These are phyloP conservation scores for Nitzschia sp. DNA, from an alignment of 108 stramenopile species.

Conservation along the genomic window DNA sequence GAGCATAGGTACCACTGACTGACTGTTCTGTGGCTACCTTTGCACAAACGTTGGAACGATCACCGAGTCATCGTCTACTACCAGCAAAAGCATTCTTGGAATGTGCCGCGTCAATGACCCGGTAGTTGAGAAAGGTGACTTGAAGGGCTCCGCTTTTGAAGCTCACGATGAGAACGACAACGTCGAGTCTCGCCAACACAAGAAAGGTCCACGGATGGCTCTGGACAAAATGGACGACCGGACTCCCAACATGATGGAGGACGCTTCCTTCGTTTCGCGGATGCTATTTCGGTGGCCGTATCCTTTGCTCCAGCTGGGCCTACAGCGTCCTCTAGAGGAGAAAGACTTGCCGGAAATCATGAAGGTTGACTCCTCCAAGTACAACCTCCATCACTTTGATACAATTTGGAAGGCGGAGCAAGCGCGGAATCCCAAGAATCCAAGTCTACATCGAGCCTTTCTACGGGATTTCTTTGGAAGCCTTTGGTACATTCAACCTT, in stretches of 20 bases:
- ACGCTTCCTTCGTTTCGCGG: conserved; percentile 46
- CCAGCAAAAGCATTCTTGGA: no score
- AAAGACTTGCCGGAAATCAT: conserved; percentile 49
- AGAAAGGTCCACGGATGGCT: background rate
- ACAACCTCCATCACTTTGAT: conserved; percentile 34
- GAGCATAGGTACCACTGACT: no score
- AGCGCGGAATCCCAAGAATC: conserved; percentile 24
- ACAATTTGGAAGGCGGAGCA: conserved; percentile 44
- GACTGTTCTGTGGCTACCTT: no score
- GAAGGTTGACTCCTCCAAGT: conserved; percentile 25
- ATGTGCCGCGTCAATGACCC: no score
- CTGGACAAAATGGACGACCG: conserved; percentile 2
- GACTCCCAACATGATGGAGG: conserved; percentile 36
- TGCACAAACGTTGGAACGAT: no score
- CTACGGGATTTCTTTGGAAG: conserved; percentile 54
- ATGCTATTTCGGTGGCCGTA: conserved; percentile 59
- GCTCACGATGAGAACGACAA: background rate
- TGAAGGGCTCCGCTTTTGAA: no score
- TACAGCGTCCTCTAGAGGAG: conserved; percentile 45
- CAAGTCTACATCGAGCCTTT: conserved; percentile 58
- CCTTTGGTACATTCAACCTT: conserved; percentile 69
- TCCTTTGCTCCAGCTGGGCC: conserved; percentile 52
- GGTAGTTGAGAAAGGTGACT: no score
- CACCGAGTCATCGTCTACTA: no score
- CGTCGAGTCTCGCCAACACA: background rate